Evolutionary conservation across 352 stramenopile species (phyloP).

Genomic region (Phytophthora pistaciae): DNA sequence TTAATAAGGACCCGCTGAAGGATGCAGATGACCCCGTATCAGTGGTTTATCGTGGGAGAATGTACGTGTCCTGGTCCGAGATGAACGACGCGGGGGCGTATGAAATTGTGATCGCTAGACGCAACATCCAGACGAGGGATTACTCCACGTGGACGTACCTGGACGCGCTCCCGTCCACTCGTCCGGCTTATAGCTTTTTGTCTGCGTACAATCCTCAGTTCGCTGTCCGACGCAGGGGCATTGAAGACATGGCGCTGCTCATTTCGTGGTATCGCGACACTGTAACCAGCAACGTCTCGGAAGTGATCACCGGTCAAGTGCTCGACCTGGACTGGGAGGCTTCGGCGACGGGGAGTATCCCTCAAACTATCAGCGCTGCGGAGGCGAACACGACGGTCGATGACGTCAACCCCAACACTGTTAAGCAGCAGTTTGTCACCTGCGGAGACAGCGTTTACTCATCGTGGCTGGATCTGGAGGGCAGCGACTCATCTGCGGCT

Average conservation of each 20-base stretch:
- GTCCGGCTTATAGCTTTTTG: constrained; percentile 44
- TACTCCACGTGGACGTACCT: constrained; percentile 64
- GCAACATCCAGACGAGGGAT: constrained; percentile 67
- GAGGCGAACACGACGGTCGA: constrained; percentile 15
- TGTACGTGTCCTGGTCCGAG: constrained; percentile 76
- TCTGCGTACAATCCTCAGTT: constrained; percentile 55
- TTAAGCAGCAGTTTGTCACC: constrained; percentile 35
- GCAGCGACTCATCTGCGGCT: background rate
- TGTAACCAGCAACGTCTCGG: constrained; percentile 40
- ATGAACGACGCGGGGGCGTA: constrained; percentile 46
- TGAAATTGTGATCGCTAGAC: constrained; percentile 55
- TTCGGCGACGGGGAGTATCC: constrained; percentile 39
- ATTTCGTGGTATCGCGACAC: constrained; percentile 73
- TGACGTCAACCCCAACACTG: constrained; percentile 32
- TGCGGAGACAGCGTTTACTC: constrained; percentile 56
- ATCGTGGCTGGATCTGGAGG: constrained; percentile 52
- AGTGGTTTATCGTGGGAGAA: constrained; percentile 55
- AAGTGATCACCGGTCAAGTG: constrained; percentile 59
- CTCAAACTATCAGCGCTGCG: constrained; percentile 28
- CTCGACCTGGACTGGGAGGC: constrained; percentile 56
- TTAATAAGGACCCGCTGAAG: constrained; percentile 61
- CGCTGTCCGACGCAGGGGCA: constrained; percentile 50
- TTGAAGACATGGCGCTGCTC: constrained; percentile 59
- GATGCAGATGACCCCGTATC: constrained; percentile 53
- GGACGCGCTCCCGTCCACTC: constrained; percentile 35